Base-by-base conservation (phyloP, 2,329 filamentous ascomycete genomes). In the Trichoderma breve region DNA sequence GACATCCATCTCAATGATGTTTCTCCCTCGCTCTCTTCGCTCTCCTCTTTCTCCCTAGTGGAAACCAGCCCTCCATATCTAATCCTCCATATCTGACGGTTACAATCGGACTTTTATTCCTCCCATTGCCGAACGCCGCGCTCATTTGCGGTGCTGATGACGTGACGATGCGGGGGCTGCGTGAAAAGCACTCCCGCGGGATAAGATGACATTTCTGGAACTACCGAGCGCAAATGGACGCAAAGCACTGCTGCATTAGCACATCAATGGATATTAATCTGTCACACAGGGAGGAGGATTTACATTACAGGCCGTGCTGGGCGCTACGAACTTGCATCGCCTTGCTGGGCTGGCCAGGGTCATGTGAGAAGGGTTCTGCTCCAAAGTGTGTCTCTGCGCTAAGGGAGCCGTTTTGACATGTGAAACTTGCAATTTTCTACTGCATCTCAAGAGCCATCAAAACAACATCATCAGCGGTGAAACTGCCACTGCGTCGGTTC, bases 161-260 rank as follows among this genome's bases (percentile, higher is more conserved):
- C 66, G 66, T 69, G 66, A 69, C 57, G 39, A 69, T 69, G 66
- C 66, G 66, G 66, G 66, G 66, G 57, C 53, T 60, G 34, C 65
- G 43, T 32, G 26, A 58, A 26, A 39, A 51, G 55, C 53, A n/a
- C 36, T 26, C 32, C 26, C 28, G 39, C 43, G 28, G 43, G 30
- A 21, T 2, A 24, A 47, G 14, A 24, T 24, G 60, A 32, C 24
- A 47, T 15, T 64, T 30, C 9, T 58, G 63, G 51, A 68, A 32
- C 53, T 47, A 55, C 53, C 65, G 55, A 36, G 36, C 53, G n/a
- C 34, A 21, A 47, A 15, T 66, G 14, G 36, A 68, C 15, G 65
- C 65, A 68, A 32, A 68, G 65, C 65, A 68, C 53, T 32, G 55
- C 65, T 60, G 65, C 65, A 68, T 57, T 43, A 47, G 24, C 24